Conservation (phyloP, 495 filamentous ascomycete genomes). For the Margaritispora aquatica region DNA sequence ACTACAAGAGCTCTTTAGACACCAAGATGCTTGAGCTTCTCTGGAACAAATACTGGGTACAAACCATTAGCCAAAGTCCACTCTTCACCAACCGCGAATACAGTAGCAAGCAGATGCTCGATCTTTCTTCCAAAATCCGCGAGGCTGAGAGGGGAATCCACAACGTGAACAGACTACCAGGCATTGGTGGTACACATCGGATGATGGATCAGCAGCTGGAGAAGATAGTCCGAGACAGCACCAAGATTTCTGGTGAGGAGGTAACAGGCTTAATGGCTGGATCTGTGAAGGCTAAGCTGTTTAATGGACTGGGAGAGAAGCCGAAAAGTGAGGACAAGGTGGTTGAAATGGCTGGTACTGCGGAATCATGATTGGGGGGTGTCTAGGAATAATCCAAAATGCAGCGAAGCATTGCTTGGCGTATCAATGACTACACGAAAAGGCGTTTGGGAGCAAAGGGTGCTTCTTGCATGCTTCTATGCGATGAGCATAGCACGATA, state of each 20-base stretch:
- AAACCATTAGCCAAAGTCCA: slow-evolving; percentile 92
- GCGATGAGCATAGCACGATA: background rate
- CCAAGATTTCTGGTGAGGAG: slow-evolving; percentile 82
- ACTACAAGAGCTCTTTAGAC: slow-evolving; percentile 91
- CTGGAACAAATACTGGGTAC: slow-evolving; percentile 99
- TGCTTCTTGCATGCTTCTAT: background rate
- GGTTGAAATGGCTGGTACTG: background rate
- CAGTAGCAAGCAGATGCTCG: slow-evolving; percentile 83
- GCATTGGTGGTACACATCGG: slow-evolving; percentile 9
- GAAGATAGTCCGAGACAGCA: slow-evolving; percentile 72
- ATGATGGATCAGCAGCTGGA: slow-evolving; percentile 57
- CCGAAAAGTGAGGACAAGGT: background rate
- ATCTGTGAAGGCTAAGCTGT: slow-evolving; percentile 80
- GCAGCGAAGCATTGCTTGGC: slow-evolving; percentile 13
- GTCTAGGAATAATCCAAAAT: background rate
- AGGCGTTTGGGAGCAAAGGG: background rate
- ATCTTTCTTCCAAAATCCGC: slow-evolving; percentile 73
- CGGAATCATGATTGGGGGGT: background rate
- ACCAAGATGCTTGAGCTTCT: slow-evolving; percentile 75
- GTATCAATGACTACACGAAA: slow-evolving; percentile 18
- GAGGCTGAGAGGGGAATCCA: slow-evolving; percentile 49
- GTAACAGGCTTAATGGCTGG: slow-evolving; percentile 74
- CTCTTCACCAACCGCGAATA: slow-evolving; percentile 92
- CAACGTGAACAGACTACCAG: slow-evolving; percentile 23
- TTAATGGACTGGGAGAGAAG: slow-evolving; percentile 54